Base-by-base conservation (phyloP, 2,329 filamentous ascomycete species). In the Cercospora zeae-maydis region DNA sequence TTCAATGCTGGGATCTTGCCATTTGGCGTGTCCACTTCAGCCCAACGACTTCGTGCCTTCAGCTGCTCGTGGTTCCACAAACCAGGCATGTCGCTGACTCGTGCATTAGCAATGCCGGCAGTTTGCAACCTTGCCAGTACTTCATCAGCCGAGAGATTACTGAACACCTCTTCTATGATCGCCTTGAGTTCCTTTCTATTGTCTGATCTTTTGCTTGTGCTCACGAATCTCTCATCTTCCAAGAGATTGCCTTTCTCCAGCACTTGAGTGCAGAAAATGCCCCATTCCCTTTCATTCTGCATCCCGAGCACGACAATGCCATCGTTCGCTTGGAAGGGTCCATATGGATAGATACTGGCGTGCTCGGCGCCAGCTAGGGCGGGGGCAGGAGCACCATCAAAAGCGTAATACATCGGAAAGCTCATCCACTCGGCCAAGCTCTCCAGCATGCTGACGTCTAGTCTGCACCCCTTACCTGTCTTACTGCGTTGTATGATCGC, bases 351-450 rank as follows among this genome's bases (percentile, higher is more conserved):
- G 5, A 86, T 83, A 0, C 80, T 75, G 0, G 83, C 82, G 63
- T 86, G 83, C 1, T 81, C 79, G 0, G 83, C 82, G 1, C 83
- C 83, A 0, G 78, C 78, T 1, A 80, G 76, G 1, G 72, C 71
- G 0, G 82, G 82, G 0, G 77, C 74, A 0, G 77, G 65, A 2
- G 80, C 78, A 2, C 77, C 78, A 2, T 82, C 72, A 63, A 78
- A 82, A 0, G 82, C 74, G 63, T 85, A 86, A 67, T 85, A 90
- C 91, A 69, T 96, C 91, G 82, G 83, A 53, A 84, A 86, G 0
- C 75, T 75, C 83, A 85, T 86, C 83, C 84, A 86, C 67, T 86
- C 83, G 0, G 80, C 76, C 82, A 85, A 83, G 53, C 79, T 79
- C 69, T 86, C 83, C 7, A 86, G 74, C 83, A 86, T 86, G 1